These are phyloP conservation scores for Gracilariopsis chorda DNA, from an alignment of 23 red algal genomes.

Conservation along the genomic window DNA sequence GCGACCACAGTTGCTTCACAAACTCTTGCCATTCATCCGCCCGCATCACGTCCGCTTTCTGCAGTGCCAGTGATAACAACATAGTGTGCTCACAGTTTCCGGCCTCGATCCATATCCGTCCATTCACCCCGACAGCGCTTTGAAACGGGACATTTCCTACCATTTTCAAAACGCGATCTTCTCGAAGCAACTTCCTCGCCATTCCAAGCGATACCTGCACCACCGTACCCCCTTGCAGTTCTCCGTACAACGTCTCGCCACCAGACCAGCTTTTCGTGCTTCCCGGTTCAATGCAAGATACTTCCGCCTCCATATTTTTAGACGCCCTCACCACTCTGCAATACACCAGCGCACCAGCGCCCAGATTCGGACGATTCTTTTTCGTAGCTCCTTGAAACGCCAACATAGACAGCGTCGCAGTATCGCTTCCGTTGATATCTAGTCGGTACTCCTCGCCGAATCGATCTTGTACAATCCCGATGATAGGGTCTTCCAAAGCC, in stretches of 20 bases:
- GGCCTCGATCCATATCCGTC: conserved; percentile 82
- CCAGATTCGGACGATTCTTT: conserved; percentile 72
- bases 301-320: conserved; percentile 67
- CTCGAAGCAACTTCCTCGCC: not conserved
- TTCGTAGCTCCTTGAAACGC: conserved; percentile 97
- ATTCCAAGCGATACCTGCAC: conserved; percentile 45
- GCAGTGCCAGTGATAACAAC: conserved; percentile 51
- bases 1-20: conserved; percentile 12
- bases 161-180: conserved; percentile 24
- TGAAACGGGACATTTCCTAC: conserved; percentile 83
- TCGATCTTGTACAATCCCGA: conserved; percentile 71
- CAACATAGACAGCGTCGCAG: conserved; percentile 64
- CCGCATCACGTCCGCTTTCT: conserved; percentile 37
- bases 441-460: conserved; percentile 69
- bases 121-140: conserved; percentile 88
- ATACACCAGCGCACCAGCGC: conserved; percentile 68
- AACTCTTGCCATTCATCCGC: conserved; percentile 43
- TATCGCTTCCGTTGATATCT: conserved; percentile 55
- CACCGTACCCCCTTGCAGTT: conserved; percentile 51
- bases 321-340: conserved; percentile 59
- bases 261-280: conserved; percentile 65
- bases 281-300: conserved; percentile 79
- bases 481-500: conserved; percentile 67
- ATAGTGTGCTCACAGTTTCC: conserved; percentile 31
- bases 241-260: conserved; percentile 81